Evolutionary conservation across 371 early-diverging fungal genomes (phyloP).

Genomic region (Mucor ambiguus): DNA sequence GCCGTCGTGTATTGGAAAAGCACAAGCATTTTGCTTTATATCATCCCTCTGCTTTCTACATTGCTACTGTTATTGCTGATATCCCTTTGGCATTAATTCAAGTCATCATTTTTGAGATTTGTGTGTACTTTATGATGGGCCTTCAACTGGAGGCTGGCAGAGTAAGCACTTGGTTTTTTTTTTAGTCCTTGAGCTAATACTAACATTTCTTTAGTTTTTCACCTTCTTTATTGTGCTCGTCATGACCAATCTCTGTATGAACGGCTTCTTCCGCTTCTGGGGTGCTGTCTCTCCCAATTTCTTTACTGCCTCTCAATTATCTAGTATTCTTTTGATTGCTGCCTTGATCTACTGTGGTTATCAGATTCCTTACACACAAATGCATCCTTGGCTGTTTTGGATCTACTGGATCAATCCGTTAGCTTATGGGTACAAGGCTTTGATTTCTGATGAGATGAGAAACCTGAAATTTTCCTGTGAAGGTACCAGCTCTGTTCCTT

Average conservation of each 20-base stretch:
- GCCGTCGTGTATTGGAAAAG: conserved; percentile 69
- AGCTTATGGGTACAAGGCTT: conserved; percentile 66
- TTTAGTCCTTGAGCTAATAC: no score
- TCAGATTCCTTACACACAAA: conserved; percentile 58
- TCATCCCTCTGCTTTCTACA: conserved; percentile 63
- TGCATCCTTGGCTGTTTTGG: conserved; percentile 78
- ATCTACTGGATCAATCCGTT: conserved; percentile 74
- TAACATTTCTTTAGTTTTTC: conserved; percentile 53
- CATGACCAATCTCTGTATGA: conserved; percentile 57
- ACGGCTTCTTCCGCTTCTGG: conserved; percentile 64
- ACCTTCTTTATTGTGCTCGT: conserved; percentile 55
- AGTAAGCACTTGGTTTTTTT: no score
- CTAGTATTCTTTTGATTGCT: conserved; percentile 59
- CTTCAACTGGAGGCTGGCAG: conserved; percentile 57
- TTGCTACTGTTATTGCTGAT: conserved; percentile 60
- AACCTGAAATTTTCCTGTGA: conserved; percentile 42
- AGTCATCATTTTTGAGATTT: conserved; percentile 34
- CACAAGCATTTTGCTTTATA: conserved; percentile 72
- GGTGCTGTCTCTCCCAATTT: conserved; percentile 61
- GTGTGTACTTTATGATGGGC: conserved; percentile 64
- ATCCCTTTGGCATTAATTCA: conserved; percentile 52
- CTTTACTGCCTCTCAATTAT: conserved; percentile 57
- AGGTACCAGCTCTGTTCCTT: conserved; percentile 45
- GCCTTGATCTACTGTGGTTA: conserved; percentile 69
- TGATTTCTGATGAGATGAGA: conserved; percentile 68